Conservation (phyloP, 108 stramenopile genomes). For the Licmophora abbreviata region DNA sequence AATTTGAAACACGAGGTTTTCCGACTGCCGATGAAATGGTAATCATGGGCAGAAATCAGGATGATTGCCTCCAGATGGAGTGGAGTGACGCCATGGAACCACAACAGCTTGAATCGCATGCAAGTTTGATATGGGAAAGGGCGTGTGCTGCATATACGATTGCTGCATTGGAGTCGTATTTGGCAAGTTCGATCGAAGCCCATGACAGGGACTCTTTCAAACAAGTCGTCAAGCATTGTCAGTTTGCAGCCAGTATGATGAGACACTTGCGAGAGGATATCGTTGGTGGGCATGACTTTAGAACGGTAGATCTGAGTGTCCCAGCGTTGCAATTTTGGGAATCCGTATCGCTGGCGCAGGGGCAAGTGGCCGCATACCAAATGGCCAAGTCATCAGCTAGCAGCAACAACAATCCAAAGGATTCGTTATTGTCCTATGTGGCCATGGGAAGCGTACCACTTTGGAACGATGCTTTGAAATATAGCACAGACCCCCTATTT, state of each 20-base stretch:
- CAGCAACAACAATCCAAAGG: no score
- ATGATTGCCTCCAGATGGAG: conserved; percentile 13
- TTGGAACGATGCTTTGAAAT: conserved; percentile 32
- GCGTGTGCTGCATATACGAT: conserved; percentile 32
- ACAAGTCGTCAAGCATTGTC: conserved; percentile 19
- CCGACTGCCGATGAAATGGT: no score
- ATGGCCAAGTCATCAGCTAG: conserved; percentile 15
- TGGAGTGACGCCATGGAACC: conserved; percentile 32
- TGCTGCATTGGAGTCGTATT: conserved; percentile 25
- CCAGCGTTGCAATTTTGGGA: conserved; percentile 36
- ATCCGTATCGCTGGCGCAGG: conserved; percentile 27
- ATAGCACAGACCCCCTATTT: conserved; percentile 33
- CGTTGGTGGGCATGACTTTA: conserved; percentile 8
- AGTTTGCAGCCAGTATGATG: conserved; percentile 24
- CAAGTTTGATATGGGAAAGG: conserved; percentile 34
- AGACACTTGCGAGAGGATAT: conserved; percentile 2
- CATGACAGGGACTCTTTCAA: conserved; percentile 28
- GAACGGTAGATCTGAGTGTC: conserved; percentile 36
- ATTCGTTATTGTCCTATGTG: conserved; percentile 27
- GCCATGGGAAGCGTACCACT: conserved; percentile 16
- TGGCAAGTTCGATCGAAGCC: conserved; percentile 1
- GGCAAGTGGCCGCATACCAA: conserved; percentile 27
- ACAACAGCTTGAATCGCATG: conserved; percentile 27
- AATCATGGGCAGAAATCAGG: conserved; percentile 11
- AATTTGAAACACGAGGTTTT: conserved; percentile 41